Evolutionary conservation across 1,284 basidiomycete species (phyloP), one percentile per base, ranked within the genome.

Genomic region (Trametes sp.): DNA sequence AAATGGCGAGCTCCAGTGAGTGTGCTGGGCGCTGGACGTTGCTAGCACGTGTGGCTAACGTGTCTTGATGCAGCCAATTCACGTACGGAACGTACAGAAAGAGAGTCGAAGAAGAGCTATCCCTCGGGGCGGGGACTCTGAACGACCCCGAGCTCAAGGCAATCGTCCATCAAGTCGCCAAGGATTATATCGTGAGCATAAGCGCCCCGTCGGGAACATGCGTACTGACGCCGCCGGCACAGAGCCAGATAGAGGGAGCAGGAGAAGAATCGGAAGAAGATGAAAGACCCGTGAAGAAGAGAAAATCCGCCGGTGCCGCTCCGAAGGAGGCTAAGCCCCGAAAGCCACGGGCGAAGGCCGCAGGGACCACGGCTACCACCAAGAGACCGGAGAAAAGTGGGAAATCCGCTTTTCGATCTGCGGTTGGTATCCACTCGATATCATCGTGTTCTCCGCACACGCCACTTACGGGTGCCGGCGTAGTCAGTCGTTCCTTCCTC

Each of bases 11-110:
- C 52, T 67, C 2, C 29, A 59, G 66, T 67, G 38, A 60, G 59
- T 14, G 23, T 38, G 21, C 7, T 35, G 19, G 11, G 6, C 19
- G 13, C 23, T 28, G 7, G 16, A 10, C 9, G 24, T 41, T 19
- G 45, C 21, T 19, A 11, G n/a, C 42, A 46, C 24, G 45, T 6
- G 35, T 36, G 38, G 19, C 16, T 60, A 1, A 57, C 57, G 8
- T 14, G 4, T 9, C 21, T 7, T 16, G 16, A 14, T 21, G 26
- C 60, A 88, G 84, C 46, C 65, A 77, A 38, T 70, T 84, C 13
- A 87, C 84, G 1, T 77, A 78, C 36, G 81, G 81, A n/a, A 76
- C 80, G 24, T 77, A 87, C 33, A 81, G 84, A 19, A 71, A 73
- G 54, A 68, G 75, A n/a, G 60, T 87, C 2, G 86, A 86, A 70